Evolutionary conservation across 129 eudicot species (phyloP).

Genomic region (Flaveria robusta): DNA sequence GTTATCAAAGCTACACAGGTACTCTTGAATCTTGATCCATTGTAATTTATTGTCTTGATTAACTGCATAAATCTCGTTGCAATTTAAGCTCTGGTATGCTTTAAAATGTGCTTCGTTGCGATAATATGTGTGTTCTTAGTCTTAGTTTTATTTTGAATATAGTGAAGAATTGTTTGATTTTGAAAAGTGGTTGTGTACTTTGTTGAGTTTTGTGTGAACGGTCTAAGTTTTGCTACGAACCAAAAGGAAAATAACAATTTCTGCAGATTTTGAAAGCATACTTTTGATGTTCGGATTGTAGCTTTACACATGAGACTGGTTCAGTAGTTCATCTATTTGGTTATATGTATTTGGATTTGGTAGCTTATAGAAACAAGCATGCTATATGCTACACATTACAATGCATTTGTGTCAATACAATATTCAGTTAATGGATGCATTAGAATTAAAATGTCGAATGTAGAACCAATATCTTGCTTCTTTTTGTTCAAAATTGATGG

Average conservation of each 20-base stretch:
- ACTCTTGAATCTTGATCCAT: not conserved
- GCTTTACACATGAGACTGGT: slow-evolving; percentile 13
- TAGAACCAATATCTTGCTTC: not conserved
- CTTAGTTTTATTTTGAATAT: slow-evolving; percentile 1
- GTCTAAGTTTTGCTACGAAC: slow-evolving; percentile 26
- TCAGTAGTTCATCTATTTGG: not conserved
- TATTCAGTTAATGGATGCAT: not conserved
- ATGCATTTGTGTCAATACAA: slow-evolving; percentile 5
- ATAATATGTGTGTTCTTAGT: slow-evolving; percentile 3
- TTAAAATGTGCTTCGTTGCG: slow-evolving; percentile 1
- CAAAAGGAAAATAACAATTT: slow-evolving; percentile 17
- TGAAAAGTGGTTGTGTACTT: not conserved
- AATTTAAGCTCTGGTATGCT: not conserved
- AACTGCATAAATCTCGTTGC: not conserved
- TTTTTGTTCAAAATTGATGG: not conserved
- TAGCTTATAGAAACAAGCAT: slow-evolving; percentile 21
- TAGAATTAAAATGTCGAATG: not conserved
- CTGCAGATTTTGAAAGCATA: slow-evolving; percentile 1
- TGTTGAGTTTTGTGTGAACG: slow-evolving; percentile 16
- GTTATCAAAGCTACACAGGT: slow-evolving; percentile 91
- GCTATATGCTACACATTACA: not conserved
- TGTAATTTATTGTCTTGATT: not conserved
- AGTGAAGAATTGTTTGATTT: not conserved
- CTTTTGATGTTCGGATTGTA: slow-evolving; percentile 14
- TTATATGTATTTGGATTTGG: not conserved